Conservation (phyloP, 2,329 filamentous ascomycete genomes). For the Fusarium sp. region DNA sequence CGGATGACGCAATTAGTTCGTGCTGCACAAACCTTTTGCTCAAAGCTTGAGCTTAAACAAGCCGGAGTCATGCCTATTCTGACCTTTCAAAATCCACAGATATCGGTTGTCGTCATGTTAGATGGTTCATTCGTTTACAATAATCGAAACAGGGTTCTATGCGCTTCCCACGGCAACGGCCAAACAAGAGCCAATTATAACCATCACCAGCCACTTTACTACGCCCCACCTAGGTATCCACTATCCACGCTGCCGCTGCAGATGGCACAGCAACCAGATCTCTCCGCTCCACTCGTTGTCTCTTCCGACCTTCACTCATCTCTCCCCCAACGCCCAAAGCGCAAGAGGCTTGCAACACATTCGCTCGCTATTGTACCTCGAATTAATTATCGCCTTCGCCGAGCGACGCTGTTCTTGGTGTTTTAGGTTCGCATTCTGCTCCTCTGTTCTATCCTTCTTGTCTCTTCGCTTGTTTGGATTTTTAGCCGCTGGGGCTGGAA, state of each 20-base stretch:
- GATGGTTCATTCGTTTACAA: neutral
- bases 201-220: conserved; percentile 22
- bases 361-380: conserved; percentile 36
- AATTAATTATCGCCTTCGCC: conserved; percentile 19
- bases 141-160: conserved; percentile 24
- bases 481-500: conserved; percentile 26
- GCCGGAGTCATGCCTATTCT: neutral
- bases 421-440: neutral
- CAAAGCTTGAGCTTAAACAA: neutral
- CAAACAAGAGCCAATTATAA: conserved; percentile 25
- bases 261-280: conserved; percentile 47
- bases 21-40: no score
- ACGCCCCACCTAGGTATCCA: neutral
- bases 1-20: no score
- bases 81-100: neutral
- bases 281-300: conserved; percentile 31
- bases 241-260: conserved; percentile 16
- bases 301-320: conserved; percentile 29
- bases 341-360: conserved; percentile 39
- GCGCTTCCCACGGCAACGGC: conserved; percentile 35
- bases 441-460: conserved; percentile 2
- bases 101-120: neutral
- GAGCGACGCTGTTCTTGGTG: conserved; percentile 16
- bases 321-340: conserved; percentile 21
- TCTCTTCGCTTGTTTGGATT: conserved; percentile 6